Base-by-base conservation (phyloP, 345 rosid genomes). In the Bruguiera sexangula region DNA sequence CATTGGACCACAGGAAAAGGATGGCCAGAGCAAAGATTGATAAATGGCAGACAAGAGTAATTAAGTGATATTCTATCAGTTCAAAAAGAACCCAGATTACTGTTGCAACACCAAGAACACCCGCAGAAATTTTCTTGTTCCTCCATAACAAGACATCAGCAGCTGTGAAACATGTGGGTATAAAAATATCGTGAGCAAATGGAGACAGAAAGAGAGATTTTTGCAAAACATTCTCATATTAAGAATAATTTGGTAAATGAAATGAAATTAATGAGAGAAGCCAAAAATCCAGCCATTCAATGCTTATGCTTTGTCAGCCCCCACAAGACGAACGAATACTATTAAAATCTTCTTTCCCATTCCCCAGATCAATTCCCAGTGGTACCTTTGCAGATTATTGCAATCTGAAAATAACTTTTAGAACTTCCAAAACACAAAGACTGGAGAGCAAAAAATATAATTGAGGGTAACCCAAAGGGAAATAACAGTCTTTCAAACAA, bases 101-200 rank as follows among this genome's bases (percentile, higher is more conserved):
- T 8, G 76, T 76, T 55, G 76, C 80, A 26, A 32, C 62, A 13
- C 73, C 73, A 36, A 76, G 65, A 60, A 76, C 73, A n/a, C n/a
- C 54, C 2, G 61, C 76, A 34, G 80, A 76, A 21, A 63, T 57
- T 36, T 76, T 71, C 72, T 63, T 76, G 76, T 72, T 63, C 72
- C 80, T 76, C 80, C 80, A 76, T 2, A 76, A 56, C 15, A 76
- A 65, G 57, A 76, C 65, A 57, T 76, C 76, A 63, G 80, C 76
- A 67, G 73, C 80, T 76, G 69, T 30, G 56, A 8, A 18, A n/a
- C 30, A 66, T 27, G 11, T 60, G 20, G 11, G 0, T 1, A 53
- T 24, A 15, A 6, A 20, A 24, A 2, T 26, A 11, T 4, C 6
- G 55, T 0, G 21, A 63, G 30, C 27, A 46, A n/a, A 37, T 8